Evolutionary conservation across 2,329 filamentous ascomycete species (phyloP).

Genomic region (Fusarium paranaense): DNA sequence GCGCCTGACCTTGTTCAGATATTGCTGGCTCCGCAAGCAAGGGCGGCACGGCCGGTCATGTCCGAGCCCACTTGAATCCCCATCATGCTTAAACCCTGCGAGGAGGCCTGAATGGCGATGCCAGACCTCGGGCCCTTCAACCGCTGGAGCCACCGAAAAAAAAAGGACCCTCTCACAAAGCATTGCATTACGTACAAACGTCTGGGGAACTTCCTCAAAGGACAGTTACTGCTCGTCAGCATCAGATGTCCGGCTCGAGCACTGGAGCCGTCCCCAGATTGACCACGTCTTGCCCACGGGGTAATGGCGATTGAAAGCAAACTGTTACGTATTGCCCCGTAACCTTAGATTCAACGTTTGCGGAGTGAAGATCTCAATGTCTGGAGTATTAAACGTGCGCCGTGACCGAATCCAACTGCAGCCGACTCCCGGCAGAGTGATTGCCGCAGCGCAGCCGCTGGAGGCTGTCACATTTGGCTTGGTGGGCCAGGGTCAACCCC

Average conservation of each 20-base stretch:
- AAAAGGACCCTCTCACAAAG: conserved; percentile 8
- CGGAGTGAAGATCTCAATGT: conserved; percentile 25
- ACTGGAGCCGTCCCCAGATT: conserved; percentile 44
- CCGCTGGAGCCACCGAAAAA: conserved; percentile 21
- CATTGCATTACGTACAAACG: conserved; percentile 43
- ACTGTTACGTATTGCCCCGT: conserved; percentile 43
- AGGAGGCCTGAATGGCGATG: conserved; percentile 10
- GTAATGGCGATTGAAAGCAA: conserved; percentile 35
- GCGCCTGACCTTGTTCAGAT: neutral
- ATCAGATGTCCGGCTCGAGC: conserved; percentile 15
- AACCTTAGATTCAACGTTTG: conserved; percentile 32
- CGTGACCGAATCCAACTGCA: neutral
- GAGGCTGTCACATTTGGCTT: conserved; percentile 27
- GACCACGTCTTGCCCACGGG: conserved; percentile 37
- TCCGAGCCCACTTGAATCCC: conserved; percentile 32
- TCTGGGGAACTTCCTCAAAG: conserved; percentile 29
- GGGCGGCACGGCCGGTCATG: conserved; percentile 37
- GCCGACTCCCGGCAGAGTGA: conserved; percentile 22
- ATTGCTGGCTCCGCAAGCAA: conserved; percentile 30
- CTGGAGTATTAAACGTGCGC: conserved; percentile 20
- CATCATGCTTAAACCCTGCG: conserved; percentile 23
- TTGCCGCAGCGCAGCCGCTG: conserved; percentile 31
- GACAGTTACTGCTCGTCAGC: conserved; percentile 11
- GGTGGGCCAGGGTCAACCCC: conserved; percentile 17
- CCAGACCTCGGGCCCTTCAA: conserved; percentile 15